phyloP scores from a whole-genome alignment of 2,329 filamentous ascomycete genomes.

The Coccinonectria pachysandricola region DNA sequence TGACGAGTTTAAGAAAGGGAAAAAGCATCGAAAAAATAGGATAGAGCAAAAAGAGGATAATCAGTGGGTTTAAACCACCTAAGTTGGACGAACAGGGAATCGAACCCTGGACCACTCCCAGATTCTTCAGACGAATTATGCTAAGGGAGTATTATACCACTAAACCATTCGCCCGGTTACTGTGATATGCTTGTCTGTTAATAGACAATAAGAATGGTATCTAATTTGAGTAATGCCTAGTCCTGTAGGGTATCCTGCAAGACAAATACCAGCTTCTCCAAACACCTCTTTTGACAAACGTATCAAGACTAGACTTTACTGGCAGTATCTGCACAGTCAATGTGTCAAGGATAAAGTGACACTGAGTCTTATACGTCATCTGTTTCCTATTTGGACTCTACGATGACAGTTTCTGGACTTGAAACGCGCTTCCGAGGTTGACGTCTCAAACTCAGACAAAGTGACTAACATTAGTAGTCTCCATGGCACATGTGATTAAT shows the following conservation, averaged over 20 bases:
- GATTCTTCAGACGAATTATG: slow-evolving; percentile 7
- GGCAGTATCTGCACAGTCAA: no score
- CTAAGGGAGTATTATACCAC: slow-evolving; percentile 20
- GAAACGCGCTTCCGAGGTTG: no score
- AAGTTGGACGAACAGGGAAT: slow-evolving; percentile 16
- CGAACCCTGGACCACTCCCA: slow-evolving; percentile 14
- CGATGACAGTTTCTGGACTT: no score
- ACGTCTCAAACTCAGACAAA: no score
- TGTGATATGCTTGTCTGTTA: background rate
- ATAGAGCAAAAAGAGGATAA: slow-evolving; percentile 1
- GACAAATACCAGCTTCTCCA: no score
- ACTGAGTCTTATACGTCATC: no score
- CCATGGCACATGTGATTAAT: no score
- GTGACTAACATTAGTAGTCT: no score
- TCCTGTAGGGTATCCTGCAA: background rate
- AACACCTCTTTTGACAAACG: no score
- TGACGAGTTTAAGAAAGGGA: background rate
- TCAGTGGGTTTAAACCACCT: background rate
- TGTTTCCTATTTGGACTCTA: no score
- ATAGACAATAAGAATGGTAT: slow-evolving; percentile 5
- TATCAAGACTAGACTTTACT: no score
- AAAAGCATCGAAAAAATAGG: background rate
- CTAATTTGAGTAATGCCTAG: slow-evolving; percentile 1
- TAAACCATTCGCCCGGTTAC: slow-evolving; percentile 18
- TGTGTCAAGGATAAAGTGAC: no score